Evolutionary conservation across 2,329 filamentous ascomycete species (phyloP).

Genomic region (Sporothrix pallida): DNA sequence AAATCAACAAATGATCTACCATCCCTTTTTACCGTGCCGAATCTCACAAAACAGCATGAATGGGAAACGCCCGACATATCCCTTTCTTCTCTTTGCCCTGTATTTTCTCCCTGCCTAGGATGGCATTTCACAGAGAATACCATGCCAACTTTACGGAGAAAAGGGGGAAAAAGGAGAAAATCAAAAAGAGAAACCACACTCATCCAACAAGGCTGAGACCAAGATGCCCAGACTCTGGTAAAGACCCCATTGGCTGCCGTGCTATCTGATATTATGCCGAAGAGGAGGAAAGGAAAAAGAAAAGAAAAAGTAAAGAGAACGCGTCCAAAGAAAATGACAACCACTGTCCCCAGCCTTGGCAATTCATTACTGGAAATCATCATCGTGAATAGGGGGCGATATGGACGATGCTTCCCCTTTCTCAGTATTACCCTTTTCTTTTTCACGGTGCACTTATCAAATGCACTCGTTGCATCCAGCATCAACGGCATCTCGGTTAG

Average conservation of each 20-base stretch:
- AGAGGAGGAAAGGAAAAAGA: background rate
- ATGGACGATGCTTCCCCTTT: background rate
- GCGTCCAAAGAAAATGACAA: background rate
- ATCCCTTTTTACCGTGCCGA: slow-evolving; percentile 10
- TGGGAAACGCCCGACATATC: background rate
- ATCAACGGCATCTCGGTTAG: background rate
- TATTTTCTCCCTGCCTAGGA: background rate
- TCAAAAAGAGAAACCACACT: background rate
- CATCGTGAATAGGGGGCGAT: background rate
- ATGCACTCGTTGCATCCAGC: background rate
- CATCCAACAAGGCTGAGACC: slow-evolving; percentile 23
- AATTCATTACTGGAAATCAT: background rate
- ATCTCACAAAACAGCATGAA: background rate
- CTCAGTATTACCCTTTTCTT: background rate
- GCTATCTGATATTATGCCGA: slow-evolving; percentile 18
- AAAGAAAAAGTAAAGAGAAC: background rate
- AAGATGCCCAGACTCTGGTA: background rate
- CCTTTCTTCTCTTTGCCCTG: background rate
- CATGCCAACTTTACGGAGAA: background rate
- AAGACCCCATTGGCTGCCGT: slow-evolving; percentile 10
- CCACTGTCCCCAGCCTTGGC: background rate
- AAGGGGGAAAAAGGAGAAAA: background rate
- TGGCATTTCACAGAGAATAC: slow-evolving; percentile 11
- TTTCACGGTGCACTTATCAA: background rate
- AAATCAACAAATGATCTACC: background rate